Evolutionary conservation across 148 eudicot species (phyloP).

Genomic region (Persicaria tinctoria): DNA sequence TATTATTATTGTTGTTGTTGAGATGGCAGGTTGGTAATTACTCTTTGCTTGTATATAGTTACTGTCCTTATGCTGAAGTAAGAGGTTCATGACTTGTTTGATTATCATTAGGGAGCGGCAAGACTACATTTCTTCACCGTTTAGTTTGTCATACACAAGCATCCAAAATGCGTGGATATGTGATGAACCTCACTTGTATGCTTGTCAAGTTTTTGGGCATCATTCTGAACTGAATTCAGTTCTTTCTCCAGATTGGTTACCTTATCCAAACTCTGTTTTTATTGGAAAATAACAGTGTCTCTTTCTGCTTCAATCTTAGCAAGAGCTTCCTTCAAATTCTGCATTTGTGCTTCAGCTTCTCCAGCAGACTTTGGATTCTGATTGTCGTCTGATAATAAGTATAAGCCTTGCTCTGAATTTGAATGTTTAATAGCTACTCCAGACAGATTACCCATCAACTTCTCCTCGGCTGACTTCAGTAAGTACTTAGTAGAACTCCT

Average conservation of each 20-base stretch:
- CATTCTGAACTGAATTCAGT: conserved; percentile 36
- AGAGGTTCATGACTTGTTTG: background rate
- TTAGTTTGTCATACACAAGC: conserved; percentile 73
- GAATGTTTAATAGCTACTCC: background rate
- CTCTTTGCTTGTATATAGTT: no score
- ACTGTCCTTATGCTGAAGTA: no score
- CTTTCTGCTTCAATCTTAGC: conserved; percentile 47
- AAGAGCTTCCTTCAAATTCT: conserved; percentile 47
- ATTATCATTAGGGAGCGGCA: conserved; percentile 70
- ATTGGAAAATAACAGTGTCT: conserved; percentile 39
- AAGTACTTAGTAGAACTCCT: conserved; percentile 18
- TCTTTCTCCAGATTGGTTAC: conserved; percentile 51
- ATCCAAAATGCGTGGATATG: conserved; percentile 68
- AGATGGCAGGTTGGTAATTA: no score
- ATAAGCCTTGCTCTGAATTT: conserved; percentile 20
- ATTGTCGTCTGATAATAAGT: conserved; percentile 34
- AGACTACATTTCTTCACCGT: conserved; percentile 78
- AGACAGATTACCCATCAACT: background rate
- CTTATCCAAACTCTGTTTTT: conserved; percentile 51
- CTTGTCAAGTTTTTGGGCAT: conserved; percentile 39
- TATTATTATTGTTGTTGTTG: no score
- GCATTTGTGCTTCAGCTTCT: conserved; percentile 52
- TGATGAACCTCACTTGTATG: conserved; percentile 45
- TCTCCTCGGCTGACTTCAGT: conserved; percentile 23
- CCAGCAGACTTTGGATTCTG: conserved; percentile 26